phyloP scores from a whole-genome alignment of 176 grass and related monocot genomes.

The Musa itinerans region DNA sequence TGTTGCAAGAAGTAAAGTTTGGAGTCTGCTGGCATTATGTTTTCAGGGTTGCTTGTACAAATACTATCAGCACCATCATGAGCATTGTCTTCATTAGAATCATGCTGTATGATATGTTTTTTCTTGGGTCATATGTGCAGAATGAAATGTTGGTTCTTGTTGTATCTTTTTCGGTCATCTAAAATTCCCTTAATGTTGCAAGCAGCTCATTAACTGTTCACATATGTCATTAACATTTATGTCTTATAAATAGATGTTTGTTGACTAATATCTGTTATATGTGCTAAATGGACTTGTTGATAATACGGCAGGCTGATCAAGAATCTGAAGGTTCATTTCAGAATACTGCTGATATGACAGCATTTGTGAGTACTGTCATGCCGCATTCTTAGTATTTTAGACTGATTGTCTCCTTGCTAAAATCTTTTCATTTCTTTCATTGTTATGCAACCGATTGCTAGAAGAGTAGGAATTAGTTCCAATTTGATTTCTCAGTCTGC shows the following conservation, averaged over 20 bases:
- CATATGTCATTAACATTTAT: too few species aligned
- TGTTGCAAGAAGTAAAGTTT: too few species aligned
- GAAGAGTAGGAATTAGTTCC: background rate
- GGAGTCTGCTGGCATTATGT: too few species aligned
- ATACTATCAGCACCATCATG: too few species aligned
- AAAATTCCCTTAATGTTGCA: too few species aligned
- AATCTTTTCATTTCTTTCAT: background rate
- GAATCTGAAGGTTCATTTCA: conserved; percentile 55
- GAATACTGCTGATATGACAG: conserved; percentile 59
- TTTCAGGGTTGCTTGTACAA: too few species aligned
- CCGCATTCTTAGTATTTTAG: background rate
- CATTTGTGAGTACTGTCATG: conserved; percentile 47
- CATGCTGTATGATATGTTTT: too few species aligned
- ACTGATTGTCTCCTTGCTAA: background rate
- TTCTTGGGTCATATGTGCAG: too few species aligned
- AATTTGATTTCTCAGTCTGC: background rate
- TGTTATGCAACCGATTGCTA: background rate
- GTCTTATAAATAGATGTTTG: background rate
- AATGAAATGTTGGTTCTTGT: too few species aligned
- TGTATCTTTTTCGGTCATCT: too few species aligned
- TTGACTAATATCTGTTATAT: background rate
- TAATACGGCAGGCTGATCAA: conserved; percentile 39
- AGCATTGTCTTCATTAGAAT: too few species aligned
- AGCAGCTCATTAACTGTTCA: too few species aligned
- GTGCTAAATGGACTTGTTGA: background rate